A percentile compares a stretch with the other conserved stretches of the same genome.
Evolutionary conservation across 2,329 filamentous ascomycete genomes (phyloP).

Genomic region (Fusarium agapanthi): DNA sequence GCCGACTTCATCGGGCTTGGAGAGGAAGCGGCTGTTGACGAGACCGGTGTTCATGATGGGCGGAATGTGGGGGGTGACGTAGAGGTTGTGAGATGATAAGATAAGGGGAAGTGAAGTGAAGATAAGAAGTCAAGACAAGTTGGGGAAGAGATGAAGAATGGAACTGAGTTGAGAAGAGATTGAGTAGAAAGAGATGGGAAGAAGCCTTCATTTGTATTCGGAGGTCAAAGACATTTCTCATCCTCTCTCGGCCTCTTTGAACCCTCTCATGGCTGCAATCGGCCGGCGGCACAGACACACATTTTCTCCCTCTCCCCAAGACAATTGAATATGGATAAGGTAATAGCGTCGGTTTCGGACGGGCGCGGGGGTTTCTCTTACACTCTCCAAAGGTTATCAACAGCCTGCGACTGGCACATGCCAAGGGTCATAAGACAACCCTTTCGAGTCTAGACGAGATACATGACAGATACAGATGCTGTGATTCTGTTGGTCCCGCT

Average conservation of each 20-base stretch:
- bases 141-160: not conserved
- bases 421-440: slow-evolving; percentile 33
- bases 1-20: slow-evolving; percentile 80
- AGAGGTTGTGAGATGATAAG: slow-evolving; percentile 21
- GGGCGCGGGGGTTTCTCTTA: slow-evolving; percentile 31
- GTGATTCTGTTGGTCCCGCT: slow-evolving; percentile 23
- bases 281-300: slow-evolving; percentile 34
- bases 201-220: slow-evolving; percentile 35
- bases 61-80: slow-evolving; percentile 41
- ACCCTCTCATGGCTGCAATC: slow-evolving; percentile 38
- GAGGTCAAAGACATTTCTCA: slow-evolving; percentile 15
- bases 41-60: slow-evolving; percentile 61
- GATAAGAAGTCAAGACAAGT: not conserved
- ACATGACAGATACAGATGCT: not conserved
- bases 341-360: slow-evolving; percentile 35
- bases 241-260: slow-evolving; percentile 24
- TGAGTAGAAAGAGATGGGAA: not conserved
- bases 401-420: not conserved
- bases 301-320: slow-evolving; percentile 1
- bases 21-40: slow-evolving; percentile 77
- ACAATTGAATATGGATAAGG: slow-evolving; percentile 33
- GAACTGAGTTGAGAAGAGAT: not conserved
- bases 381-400: not conserved
- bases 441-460: slow-evolving; percentile 16
- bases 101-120: slow-evolving; percentile 1